Conservation (phyloP, 768 basidiomycete genomes). For the Xerocomellus intermedius region DNA sequence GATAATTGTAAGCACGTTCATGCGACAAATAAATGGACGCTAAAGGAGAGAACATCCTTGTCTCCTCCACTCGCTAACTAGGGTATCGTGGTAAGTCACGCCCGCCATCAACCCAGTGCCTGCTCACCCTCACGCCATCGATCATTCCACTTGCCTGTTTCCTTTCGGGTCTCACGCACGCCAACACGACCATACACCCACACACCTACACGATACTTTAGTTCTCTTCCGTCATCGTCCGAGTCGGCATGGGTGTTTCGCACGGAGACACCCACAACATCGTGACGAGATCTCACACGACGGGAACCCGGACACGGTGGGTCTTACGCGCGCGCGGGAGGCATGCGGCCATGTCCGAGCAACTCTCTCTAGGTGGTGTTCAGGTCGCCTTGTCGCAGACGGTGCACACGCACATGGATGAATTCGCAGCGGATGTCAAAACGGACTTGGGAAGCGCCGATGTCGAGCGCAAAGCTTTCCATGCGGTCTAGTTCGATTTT, state of each 20-base stretch:
- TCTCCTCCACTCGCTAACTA: not conserved
- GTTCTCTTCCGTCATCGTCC: constrained; percentile 17
- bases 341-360: not conserved
- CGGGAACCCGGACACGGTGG: constrained; percentile 1
- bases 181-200: not conserved
- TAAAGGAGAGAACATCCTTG: not conserved
- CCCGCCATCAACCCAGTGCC: not conserved
- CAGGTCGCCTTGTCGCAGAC: too few relatives aligned
- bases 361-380: too few relatives aligned
- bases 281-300: not conserved
- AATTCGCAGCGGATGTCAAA: too few relatives aligned
- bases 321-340: not conserved
- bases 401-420: too few relatives aligned
- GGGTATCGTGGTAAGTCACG: constrained; percentile 18
- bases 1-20: constrained; percentile 14
- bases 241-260: constrained; percentile 22
- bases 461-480: not conserved
- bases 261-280: constrained; percentile 11
- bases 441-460: too few relatives aligned
- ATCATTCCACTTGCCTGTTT: constrained; percentile 3
- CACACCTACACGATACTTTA: not conserved
- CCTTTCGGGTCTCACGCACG: constrained; percentile 14
- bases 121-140: not conserved
- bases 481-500: not conserved
- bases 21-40: not conserved